Evolutionary conservation across 2,329 filamentous ascomycete species (phyloP), one percentile per base, ranked within the genome.

Genomic region (Dryadomyces quercivorus): DNA sequence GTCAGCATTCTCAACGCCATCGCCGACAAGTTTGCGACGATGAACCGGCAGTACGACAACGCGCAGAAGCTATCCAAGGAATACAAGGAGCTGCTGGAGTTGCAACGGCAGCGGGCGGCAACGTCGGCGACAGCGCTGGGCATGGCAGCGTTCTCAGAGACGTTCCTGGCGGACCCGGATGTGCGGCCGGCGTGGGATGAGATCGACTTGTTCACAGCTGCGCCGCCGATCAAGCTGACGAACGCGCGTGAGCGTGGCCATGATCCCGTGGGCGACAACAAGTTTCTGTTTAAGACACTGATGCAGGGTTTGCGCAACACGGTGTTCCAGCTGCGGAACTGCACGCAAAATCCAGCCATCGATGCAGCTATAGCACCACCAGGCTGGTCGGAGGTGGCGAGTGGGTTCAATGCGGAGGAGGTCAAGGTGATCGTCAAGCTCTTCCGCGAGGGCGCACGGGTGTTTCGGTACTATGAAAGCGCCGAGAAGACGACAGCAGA

Each of bases 1-100:
- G 89, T 98, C 64, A 93, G 95, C 82, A 97, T 99, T 47, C 73
- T 99, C 55, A 94, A 97, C 68, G 93, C 94, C 10, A 97, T 98
- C 61, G 93, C 88, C 50, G 93, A 98, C 65, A 99, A 98, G 66
- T 97, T 98, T 65, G 91, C 91, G 1, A 84, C 90, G 2, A 98
- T 99, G 93, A 98, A 98, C 65, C 80, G 88, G 55, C 90, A 97
- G 67, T 97, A 95, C 65, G 80, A 85, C 42, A 98, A 98, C 67
- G 90, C 93, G 16, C 87, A 95, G 48, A 98, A 97, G 70, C 77
- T 95, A 5, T 95, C 90, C 13, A 86, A 95, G 47, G 97, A 97
- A 70, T 77, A 95, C 5, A 95, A 90, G 13, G 87, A 85, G 63
- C 78, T 84, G 50, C 88, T 87, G 63, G 79, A 77, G 15, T 80